Conservation (phyloP, 768 basidiomycete genomes). For the Kwoniella sp. region DNA sequence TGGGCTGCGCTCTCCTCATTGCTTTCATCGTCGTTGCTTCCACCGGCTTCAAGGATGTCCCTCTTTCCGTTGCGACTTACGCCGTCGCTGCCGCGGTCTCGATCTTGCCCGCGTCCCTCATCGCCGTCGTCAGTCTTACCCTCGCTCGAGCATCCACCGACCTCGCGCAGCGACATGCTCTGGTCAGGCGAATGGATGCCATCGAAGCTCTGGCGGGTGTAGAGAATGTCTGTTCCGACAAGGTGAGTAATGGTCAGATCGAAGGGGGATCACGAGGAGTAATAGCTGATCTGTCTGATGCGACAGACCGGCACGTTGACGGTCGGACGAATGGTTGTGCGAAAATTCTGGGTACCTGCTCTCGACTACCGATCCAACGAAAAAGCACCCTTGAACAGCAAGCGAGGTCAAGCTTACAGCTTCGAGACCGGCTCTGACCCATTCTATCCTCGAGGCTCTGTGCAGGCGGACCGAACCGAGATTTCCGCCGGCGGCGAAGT, state of each 20-base stretch:
- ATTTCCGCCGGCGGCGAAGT: constrained; percentile 18
- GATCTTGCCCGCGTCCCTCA: constrained; percentile 58
- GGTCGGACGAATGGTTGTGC: constrained; percentile 59
- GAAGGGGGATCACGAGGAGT: no score
- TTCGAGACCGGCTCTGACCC: constrained; percentile 55
- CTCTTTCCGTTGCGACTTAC: constrained; percentile 56
- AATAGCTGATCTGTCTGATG: no score
- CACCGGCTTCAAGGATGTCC: constrained; percentile 53
- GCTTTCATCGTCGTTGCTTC: constrained; percentile 58
- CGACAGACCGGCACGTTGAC: constrained; percentile 65
- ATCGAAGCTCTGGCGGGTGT: constrained; percentile 68
- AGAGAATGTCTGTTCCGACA: constrained; percentile 65
- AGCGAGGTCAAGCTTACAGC: constrained; percentile 28
- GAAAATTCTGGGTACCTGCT: constrained; percentile 59
- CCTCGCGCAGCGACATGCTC: constrained; percentile 63
- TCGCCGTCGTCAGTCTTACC: constrained; percentile 64
- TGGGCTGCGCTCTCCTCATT: constrained; percentile 51
- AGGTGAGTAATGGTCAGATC: constrained; percentile 51
- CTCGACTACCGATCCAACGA: constrained; percentile 45
- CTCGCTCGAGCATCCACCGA: constrained; percentile 64
- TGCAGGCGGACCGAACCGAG: constrained; percentile 33
- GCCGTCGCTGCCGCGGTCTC: constrained; percentile 58
- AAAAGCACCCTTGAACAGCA: constrained; percentile 40
- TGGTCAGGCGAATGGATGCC: constrained; percentile 68
- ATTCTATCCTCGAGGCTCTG: constrained; percentile 55